Evolutionary conservation across 306 rosid species (phyloP), one percentile per base, ranked within the genome.

Genomic region (Lithocarpus polystachyus): DNA sequence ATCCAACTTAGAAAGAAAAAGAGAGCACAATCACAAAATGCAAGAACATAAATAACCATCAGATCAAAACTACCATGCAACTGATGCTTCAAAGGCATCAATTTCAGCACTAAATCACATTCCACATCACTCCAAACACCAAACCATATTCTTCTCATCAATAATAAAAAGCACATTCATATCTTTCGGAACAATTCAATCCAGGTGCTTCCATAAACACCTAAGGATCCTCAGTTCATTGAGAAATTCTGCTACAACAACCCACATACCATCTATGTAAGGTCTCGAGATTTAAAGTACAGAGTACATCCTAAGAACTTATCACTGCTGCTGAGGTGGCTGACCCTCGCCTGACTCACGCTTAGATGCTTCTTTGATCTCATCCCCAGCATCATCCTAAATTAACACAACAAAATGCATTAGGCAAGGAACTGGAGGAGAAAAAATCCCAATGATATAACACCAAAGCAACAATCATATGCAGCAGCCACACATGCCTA

Each of bases 301-400:
- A 79, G 56, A 80, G 83, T 56, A 75, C 88, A 82, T 83, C 85
- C 89, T 68, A 75, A 15, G 65, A 81, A 82, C 65, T 55, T 28
- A 31, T 80, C 79, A 90, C 87, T 86, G 74, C 84, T 28, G 33
- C n/a, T 48, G 72, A 8, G 18, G 69, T 23, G 20, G 72, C 72
- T 84, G 89, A 28, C 88, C 85, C 24, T 92, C 97, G 23, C 76
- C 89, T 6, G 97, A 75, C 74, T 86, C 95, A 23, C 83, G 96
- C 81, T 94, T 92, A 40, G 98, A 82, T 70, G 98, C 86, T 82
- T 94, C 98, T 91, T 94, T 94, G 79, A 92, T 92, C 84, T 94
- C 98, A 48, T 94, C 96, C 13, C 97, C 98, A 15, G 97, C 92
- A 18, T 94, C 98, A 73, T 94, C 98, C 98, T 94, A 72, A 71